Percentiles rank a stretch among this genome's conserved stretches.
Conservation (phyloP, 78 protist genomes). For the Parvularia atlantis region DNA sequence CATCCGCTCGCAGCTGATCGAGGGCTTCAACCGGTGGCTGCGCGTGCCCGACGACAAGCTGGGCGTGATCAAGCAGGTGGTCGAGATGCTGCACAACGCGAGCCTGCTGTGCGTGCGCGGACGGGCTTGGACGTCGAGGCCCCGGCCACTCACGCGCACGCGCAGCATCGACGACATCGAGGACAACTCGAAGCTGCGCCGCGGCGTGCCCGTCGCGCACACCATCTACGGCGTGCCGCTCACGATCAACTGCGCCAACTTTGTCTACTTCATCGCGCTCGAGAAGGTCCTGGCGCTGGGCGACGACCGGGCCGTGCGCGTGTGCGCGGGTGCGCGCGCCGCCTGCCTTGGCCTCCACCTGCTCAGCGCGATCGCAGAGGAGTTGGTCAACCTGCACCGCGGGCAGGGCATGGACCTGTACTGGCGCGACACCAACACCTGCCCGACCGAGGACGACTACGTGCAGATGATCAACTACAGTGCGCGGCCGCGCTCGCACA, state of each 20-base stretch:
- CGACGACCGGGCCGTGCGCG: slow-evolving; percentile 7
- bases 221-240: slow-evolving; percentile 62
- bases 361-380: slow-evolving; percentile 31
- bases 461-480: slow-evolving; percentile 17
- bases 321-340: background rate
- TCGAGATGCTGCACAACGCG: slow-evolving; percentile 63
- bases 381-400: slow-evolving; percentile 64
- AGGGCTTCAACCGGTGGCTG: slow-evolving; percentile 66
- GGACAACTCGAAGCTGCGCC: slow-evolving; percentile 78
- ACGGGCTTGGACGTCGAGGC: background rate
- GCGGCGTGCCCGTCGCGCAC: slow-evolving; percentile 79
- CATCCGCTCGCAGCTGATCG: slow-evolving; percentile 44
- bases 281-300: slow-evolving; percentile 29
- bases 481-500: background rate
- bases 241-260: slow-evolving; percentile 88
- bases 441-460: slow-evolving; percentile 79
- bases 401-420: slow-evolving; percentile 87
- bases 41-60: slow-evolving; percentile 28
- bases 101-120: slow-evolving; percentile 44
- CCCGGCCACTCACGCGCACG: background rate
- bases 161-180: slow-evolving; percentile 84
- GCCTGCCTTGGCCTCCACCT: background rate
- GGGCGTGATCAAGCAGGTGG: slow-evolving; percentile 26
- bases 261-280: slow-evolving; percentile 71
- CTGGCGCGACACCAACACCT: slow-evolving; percentile 66